phyloP scores from a whole-genome alignment of 441 rosid genomes.

The Aleurites moluccanus region DNA sequence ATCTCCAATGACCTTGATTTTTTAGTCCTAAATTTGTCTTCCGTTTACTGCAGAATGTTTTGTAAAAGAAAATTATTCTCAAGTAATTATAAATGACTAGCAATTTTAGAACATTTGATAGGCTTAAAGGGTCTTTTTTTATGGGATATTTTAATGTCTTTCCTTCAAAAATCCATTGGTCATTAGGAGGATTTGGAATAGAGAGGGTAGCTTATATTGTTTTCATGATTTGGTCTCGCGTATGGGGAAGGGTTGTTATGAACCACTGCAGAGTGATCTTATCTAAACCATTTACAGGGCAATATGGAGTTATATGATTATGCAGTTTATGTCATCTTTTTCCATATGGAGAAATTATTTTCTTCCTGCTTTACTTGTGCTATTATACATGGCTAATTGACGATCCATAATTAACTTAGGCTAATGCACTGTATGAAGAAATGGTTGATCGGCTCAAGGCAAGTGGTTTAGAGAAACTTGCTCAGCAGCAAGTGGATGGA shows the following conservation, averaged over 20 bases:
- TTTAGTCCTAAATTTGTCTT: neutral
- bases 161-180: too few species aligned
- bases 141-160: too few species aligned
- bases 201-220: neutral
- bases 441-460: slow-evolving; percentile 80
- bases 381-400: slow-evolving; percentile 10
- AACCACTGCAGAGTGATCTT: too few species aligned
- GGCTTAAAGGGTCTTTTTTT: neutral
- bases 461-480: slow-evolving; percentile 83
- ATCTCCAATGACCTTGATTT: neutral
- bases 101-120: neutral
- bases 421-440: slow-evolving; percentile 86
- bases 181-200: too few species aligned
- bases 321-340: neutral
- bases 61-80: neutral
- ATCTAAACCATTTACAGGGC: too few species aligned
- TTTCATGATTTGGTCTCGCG: neutral
- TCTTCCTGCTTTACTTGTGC: neutral
- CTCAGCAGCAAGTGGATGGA: slow-evolving; percentile 93
- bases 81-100: neutral
- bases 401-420: slow-evolving; percentile 38
- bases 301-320: neutral
- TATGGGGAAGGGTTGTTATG: too few species aligned
- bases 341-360: neutral
- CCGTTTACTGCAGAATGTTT: neutral